Percentiles rank a stretch among this genome's conserved stretches.
phyloP scores from a whole-genome alignment of 2,329 filamentous ascomycete species.

The Sporothrix luriei region DNA sequence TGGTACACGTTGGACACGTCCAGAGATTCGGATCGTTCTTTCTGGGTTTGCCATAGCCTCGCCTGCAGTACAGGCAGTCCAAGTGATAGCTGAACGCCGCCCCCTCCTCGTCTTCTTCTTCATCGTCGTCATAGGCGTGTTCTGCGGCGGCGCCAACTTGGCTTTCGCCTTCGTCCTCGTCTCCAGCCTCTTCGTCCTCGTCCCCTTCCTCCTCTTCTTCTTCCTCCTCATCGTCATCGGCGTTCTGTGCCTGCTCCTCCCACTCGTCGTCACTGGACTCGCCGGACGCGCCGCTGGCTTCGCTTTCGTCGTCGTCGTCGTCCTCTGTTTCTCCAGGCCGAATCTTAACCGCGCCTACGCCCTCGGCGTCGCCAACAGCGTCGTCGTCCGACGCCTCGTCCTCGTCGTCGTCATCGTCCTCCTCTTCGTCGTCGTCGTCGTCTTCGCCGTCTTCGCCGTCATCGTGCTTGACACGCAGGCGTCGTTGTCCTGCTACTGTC shows the following conservation, averaged over 20 bases:
- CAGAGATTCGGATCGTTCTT: not conserved
- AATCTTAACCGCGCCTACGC: conserved; percentile 61
- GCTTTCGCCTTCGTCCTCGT: conserved; percentile 62
- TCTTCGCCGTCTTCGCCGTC: conserved; percentile 38
- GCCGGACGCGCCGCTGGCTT: conserved; percentile 49
- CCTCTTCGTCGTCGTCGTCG: conserved; percentile 41
- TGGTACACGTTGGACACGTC: not conserved
- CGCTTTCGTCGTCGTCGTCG: conserved; percentile 49
- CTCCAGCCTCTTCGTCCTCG: conserved; percentile 61
- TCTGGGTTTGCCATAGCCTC: conserved; percentile 32
- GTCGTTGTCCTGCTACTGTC: conserved; percentile 32
- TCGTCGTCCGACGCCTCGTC: conserved; percentile 42
- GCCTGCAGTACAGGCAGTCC: not conserved
- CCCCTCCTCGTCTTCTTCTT: conserved; percentile 39
- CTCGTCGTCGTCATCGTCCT: conserved; percentile 40
- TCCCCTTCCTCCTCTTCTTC: conserved; percentile 75
- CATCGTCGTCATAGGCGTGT: conserved; percentile 61
- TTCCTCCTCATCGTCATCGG: conserved; percentile 49
- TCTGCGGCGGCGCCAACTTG: conserved; percentile 82
- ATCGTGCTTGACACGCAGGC: conserved; percentile 40
- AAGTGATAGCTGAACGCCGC: not conserved
- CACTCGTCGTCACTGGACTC: conserved; percentile 57
- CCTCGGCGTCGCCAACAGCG: conserved; percentile 55
- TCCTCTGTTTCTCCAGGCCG: conserved; percentile 56
- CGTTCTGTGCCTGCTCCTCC: conserved; percentile 60